A percentile compares a stretch with the other conserved stretches of the same genome.
These are phyloP conservation scores for Psilocybe subaeruginosa DNA, from an alignment of 768 basidiomycete genomes.

Conservation along the genomic window DNA sequence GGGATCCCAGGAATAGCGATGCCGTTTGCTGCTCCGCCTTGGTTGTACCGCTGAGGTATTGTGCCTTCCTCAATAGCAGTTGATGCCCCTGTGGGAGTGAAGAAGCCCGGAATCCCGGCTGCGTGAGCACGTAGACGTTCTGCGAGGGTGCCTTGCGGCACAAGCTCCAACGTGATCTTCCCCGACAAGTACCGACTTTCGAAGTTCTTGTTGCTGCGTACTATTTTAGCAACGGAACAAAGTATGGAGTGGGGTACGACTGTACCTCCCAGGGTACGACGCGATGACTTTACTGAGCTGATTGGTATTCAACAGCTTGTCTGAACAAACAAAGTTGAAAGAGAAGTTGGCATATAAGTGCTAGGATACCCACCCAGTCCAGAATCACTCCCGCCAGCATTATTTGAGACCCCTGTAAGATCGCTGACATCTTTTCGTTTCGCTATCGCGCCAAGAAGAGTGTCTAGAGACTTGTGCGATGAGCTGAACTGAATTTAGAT, in stretches of 20 bases:
- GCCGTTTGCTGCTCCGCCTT: slow-evolving; percentile 72
- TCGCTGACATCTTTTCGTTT: slow-evolving; percentile 73
- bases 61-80: slow-evolving; percentile 82
- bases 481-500: not conserved
- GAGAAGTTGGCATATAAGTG: not conserved
- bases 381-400: slow-evolving; percentile 72
- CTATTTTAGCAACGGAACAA: not conserved
- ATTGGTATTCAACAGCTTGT: slow-evolving; percentile 70
- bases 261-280: slow-evolving; percentile 85
- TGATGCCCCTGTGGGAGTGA: slow-evolving; percentile 85
- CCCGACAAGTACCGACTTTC: slow-evolving; percentile 82
- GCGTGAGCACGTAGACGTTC: slow-evolving; percentile 89
- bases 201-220: slow-evolving; percentile 79
- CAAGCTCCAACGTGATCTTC: slow-evolving; percentile 82
- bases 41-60: slow-evolving; percentile 80
- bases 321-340: slow-evolving; percentile 36
- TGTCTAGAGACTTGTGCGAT: slow-evolving; percentile 51
- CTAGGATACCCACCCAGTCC: slow-evolving; percentile 60
- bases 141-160: slow-evolving; percentile 89
- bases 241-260: slow-evolving; percentile 17
- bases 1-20: slow-evolving; percentile 72
- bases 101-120: slow-evolving; percentile 93
- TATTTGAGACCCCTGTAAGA: slow-evolving; percentile 87
- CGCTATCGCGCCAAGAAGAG: slow-evolving; percentile 76
- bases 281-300: slow-evolving; percentile 86